Percentiles rank a stretch among this genome's conserved stretches.
phyloP scores from a whole-genome alignment of 2,329 filamentous ascomycete species.

The Microcyclospora pomicola region DNA sequence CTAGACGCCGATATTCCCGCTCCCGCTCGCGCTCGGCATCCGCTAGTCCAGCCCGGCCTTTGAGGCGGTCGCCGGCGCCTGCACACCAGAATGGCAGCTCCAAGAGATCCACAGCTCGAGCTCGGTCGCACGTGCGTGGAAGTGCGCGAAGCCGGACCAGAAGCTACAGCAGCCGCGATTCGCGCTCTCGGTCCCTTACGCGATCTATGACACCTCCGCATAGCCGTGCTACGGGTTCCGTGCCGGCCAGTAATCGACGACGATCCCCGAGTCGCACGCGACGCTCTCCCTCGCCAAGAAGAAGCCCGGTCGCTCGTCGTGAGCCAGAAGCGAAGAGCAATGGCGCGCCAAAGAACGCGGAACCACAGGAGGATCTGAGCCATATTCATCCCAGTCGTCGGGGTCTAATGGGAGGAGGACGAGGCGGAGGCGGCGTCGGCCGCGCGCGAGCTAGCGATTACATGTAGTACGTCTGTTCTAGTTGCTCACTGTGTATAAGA shows the following conservation, averaged over 20 bases:
- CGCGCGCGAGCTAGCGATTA: conserved; percentile 16
- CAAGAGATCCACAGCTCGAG: too few species aligned
- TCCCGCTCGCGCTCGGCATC: conserved; percentile 18
- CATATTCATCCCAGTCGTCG: conserved; percentile 24
- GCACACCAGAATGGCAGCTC: too few species aligned
- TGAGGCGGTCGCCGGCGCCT: too few species aligned
- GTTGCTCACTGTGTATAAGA: too few species aligned
- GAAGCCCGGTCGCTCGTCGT: conserved; percentile 2
- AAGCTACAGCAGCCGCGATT: conserved; percentile 12
- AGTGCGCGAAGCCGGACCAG: conserved; percentile 10
- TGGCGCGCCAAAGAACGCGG: conserved; percentile 4
- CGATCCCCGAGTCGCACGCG: conserved; percentile 14
- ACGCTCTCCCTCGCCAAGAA: conserved; percentile 12
- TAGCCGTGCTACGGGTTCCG: background rate
- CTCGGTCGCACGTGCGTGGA: too few species aligned
- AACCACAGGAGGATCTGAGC: conserved; percentile 16
- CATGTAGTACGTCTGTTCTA: conserved; percentile 7
- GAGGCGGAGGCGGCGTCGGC: conserved; percentile 7
- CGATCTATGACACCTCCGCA: conserved; percentile 2
- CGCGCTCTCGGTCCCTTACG: conserved; percentile 11
- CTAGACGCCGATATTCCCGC: conserved; percentile 9
- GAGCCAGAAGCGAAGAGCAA: conserved; percentile 1
- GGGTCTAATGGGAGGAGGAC: conserved; percentile 16
- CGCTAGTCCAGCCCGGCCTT: too few species aligned
- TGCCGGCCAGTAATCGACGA: conserved; percentile 12